Evolutionary conservation across 2,329 filamentous ascomycete species (phyloP).

Genomic region (Rutstroemia sp.): DNA sequence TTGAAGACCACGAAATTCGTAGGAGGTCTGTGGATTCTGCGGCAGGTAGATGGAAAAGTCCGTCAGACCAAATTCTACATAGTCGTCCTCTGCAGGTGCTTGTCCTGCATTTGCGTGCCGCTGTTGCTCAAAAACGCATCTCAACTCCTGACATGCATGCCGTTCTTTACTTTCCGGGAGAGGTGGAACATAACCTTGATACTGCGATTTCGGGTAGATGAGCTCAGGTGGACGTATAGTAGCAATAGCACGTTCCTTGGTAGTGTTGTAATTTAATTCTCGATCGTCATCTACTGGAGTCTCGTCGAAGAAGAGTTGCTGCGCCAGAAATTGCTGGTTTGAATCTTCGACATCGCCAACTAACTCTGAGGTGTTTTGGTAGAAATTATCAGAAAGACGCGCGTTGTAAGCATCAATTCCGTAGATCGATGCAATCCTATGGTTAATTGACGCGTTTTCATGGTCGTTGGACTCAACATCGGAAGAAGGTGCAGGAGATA

Average conservation of each 20-base stretch:
- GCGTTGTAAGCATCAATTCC: too few relatives aligned
- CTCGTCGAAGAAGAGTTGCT: neutral
- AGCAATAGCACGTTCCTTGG: neutral
- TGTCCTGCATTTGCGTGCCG: neutral
- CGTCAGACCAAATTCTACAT: slow-evolving; percentile 43
- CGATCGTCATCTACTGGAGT: neutral
- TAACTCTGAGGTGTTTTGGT: too few relatives aligned
- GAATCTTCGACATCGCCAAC: neutral
- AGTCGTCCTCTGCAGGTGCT: slow-evolving; percentile 8
- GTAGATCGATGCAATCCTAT: too few relatives aligned
- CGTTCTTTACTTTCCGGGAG: slow-evolving; percentile 11
- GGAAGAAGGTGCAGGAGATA: too few relatives aligned
- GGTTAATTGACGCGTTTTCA: too few relatives aligned
- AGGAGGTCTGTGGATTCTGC: slow-evolving; percentile 26
- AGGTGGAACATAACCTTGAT: slow-evolving; percentile 10
- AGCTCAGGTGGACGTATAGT: slow-evolving; percentile 3
- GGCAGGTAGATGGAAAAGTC: slow-evolving; percentile 51
- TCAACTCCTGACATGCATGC: slow-evolving; percentile 8
- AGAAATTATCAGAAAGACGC: too few relatives aligned
- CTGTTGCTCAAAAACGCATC: neutral
- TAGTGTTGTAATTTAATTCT: neutral
- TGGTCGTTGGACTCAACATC: too few relatives aligned
- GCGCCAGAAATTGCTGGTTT: neutral
- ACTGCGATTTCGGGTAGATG: slow-evolving; percentile 13
- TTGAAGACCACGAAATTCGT: slow-evolving; percentile 50